Percentiles rank a stretch among this genome's conserved stretches.
These are phyloP conservation scores for Eucalyptus marginata DNA, from an alignment of 345 rosid genomes.

Conservation along the genomic window DNA sequence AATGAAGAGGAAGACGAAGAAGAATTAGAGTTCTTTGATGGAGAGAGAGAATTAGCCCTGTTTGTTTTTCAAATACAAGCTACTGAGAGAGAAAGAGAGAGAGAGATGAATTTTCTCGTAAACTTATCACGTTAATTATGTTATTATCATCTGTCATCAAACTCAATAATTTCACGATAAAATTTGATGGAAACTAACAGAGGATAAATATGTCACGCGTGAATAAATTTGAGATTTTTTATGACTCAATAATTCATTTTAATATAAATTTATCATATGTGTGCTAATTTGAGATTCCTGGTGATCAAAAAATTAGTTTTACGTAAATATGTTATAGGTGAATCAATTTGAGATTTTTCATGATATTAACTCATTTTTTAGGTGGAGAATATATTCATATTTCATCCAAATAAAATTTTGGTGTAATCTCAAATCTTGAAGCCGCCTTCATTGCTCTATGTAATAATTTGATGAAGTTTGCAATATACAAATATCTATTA, in stretches of 20 bases:
- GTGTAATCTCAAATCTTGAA: neutral
- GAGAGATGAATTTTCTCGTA: neutral
- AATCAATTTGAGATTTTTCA: accelerated
- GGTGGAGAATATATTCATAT: neutral
- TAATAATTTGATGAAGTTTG: neutral
- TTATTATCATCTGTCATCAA: no score
- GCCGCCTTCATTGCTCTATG: neutral
- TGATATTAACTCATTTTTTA: accelerated
- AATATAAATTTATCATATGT: no score
- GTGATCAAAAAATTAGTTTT: neutral
- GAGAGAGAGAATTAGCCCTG: no score
- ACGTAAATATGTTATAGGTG: accelerated
- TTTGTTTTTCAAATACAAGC: no score
- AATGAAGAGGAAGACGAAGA: neutral
- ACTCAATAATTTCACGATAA: accelerated
- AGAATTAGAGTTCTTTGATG: neutral
- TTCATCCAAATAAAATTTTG: neutral
- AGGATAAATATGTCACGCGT: accelerated
- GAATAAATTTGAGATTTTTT: no score
- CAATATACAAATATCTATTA: neutral
- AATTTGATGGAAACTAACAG: accelerated
- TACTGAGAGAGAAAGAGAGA: no score
- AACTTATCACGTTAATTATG: no score
- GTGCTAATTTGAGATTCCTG: accelerated
- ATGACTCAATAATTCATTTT: no score